Evolutionary conservation across 2,329 filamentous ascomycete genomes (phyloP).

Genomic region (Pseudofabraea citricarpa): DNA sequence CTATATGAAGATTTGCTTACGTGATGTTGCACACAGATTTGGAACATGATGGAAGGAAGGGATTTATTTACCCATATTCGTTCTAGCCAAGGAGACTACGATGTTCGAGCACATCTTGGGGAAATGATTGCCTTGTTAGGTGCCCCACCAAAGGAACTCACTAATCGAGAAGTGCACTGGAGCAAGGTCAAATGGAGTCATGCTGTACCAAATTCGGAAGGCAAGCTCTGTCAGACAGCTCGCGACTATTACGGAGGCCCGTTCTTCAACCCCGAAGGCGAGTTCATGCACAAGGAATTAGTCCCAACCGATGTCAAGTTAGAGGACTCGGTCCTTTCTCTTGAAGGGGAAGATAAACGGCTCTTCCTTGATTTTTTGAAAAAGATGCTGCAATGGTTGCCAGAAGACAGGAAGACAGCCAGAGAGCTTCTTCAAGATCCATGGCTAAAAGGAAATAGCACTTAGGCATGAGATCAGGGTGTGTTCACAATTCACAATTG

Average conservation of each 20-base stretch:
- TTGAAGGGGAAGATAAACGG: slow-evolving; percentile 25
- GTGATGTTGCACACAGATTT: slow-evolving; percentile 7
- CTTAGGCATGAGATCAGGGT: slow-evolving; percentile 5
- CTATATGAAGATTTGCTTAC: slow-evolving; percentile 65
- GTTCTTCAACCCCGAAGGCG: slow-evolving; percentile 32
- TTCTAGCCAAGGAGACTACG: slow-evolving; percentile 95
- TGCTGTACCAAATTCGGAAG: slow-evolving; percentile 14
- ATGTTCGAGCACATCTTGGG: slow-evolving; percentile 77
- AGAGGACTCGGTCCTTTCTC: slow-evolving; percentile 22
- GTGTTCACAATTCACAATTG: no score
- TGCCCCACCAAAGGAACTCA: slow-evolving; percentile 86
- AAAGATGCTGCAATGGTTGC: slow-evolving; percentile 29
- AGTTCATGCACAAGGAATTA: slow-evolving; percentile 28
- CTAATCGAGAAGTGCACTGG: slow-evolving; percentile 54
- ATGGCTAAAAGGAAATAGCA: slow-evolving; percentile 15
- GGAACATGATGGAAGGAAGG: slow-evolving; percentile 83
- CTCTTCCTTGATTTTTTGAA: slow-evolving; percentile 27
- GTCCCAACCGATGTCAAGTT: slow-evolving; percentile 27
- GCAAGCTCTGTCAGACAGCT: slow-evolving; percentile 26
- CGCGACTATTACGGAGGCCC: slow-evolving; percentile 31
- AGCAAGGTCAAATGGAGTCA: slow-evolving; percentile 72
- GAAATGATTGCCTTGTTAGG: slow-evolving; percentile 95
- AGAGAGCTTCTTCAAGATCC: slow-evolving; percentile 28
- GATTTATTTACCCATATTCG: slow-evolving; percentile 95
- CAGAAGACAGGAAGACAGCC: slow-evolving; percentile 28